A percentile compares a stretch with the other conserved stretches of the same genome.
Conservation (phyloP, 805 yeast genomes). For the Dipodascopsis uninucleata region DNA sequence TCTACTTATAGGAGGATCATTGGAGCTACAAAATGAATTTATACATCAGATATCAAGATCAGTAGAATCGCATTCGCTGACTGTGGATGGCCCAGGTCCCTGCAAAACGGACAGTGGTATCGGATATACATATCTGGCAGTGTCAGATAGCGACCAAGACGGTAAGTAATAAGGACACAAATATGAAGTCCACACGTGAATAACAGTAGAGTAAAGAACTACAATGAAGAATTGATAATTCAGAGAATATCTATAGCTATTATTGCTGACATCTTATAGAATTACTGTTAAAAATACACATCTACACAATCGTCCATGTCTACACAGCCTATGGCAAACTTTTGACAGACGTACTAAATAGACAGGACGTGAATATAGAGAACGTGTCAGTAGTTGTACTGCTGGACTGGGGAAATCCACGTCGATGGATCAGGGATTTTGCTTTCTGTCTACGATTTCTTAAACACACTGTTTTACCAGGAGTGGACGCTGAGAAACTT, state of each 20-base stretch:
- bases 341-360: slow-evolving; percentile 8
- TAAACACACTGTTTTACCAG: slow-evolving; percentile 5
- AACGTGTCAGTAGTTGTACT: slow-evolving; percentile 13
- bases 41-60: slow-evolving; percentile 11
- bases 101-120: slow-evolving; percentile 28
- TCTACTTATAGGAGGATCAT: slow-evolving; percentile 9
- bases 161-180: too few species aligned
- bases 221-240: too few species aligned
- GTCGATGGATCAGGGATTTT: slow-evolving; percentile 23
- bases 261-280: too few species aligned
- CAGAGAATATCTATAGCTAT: too few species aligned
- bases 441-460: slow-evolving; percentile 14
- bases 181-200: too few species aligned
- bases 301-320: slow-evolving; percentile 17
- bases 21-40: slow-evolving; percentile 10
- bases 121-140: slow-evolving; percentile 33
- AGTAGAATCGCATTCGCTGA: slow-evolving; percentile 1
- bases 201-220: background rate
- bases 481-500: slow-evolving; percentile 11
- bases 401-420: slow-evolving; percentile 24
- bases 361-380: slow-evolving; percentile 7
- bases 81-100: slow-evolving; percentile 6
- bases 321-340: slow-evolving; percentile 6
- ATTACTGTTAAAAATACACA: too few species aligned
- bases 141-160: slow-evolving; percentile 30